These are phyloP conservation scores for Solanum hybrid DNA, from an alignment of 305 asterid species.

Conservation along the genomic window DNA sequence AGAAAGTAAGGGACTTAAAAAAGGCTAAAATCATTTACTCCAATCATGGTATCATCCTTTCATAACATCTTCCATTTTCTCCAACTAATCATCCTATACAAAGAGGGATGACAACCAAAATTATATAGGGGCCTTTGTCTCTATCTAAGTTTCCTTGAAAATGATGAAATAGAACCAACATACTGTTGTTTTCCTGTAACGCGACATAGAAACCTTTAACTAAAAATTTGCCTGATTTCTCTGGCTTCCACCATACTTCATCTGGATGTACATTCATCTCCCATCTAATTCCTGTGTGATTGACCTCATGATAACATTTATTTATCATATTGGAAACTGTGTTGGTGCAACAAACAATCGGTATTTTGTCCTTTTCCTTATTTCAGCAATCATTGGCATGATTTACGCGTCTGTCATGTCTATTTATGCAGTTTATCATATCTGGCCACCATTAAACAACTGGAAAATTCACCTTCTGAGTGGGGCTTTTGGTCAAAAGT, in stretches of 20 bases:
- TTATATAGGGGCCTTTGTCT: neutral
- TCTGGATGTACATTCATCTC: neutral
- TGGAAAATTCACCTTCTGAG: slow-evolving; percentile 10
- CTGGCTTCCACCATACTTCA: neutral
- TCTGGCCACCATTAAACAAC: slow-evolving; percentile 44
- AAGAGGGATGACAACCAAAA: neutral
- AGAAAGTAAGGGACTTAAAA: neutral
- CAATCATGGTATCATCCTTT: neutral
- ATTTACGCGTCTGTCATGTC: slow-evolving; percentile 44
- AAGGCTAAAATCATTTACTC: neutral
- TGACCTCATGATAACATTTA: neutral
- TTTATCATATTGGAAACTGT: slow-evolving; percentile 83
- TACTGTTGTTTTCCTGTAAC: neutral
- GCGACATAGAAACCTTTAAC: neutral
- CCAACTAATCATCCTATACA: neutral
- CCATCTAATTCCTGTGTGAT: neutral
- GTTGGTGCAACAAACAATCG: slow-evolving; percentile 82
- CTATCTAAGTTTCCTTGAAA: neutral
- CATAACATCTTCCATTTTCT: neutral
- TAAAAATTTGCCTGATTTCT: neutral
- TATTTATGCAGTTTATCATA: slow-evolving; percentile 37
- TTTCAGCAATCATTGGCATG: slow-evolving; percentile 58
- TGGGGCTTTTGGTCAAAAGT: slow-evolving; percentile 16
- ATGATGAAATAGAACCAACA: neutral
- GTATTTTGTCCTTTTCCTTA: slow-evolving; percentile 61